Evolutionary conservation across 257 asterid species (phyloP).

Genomic region (Parsonsia alboflavescens): DNA sequence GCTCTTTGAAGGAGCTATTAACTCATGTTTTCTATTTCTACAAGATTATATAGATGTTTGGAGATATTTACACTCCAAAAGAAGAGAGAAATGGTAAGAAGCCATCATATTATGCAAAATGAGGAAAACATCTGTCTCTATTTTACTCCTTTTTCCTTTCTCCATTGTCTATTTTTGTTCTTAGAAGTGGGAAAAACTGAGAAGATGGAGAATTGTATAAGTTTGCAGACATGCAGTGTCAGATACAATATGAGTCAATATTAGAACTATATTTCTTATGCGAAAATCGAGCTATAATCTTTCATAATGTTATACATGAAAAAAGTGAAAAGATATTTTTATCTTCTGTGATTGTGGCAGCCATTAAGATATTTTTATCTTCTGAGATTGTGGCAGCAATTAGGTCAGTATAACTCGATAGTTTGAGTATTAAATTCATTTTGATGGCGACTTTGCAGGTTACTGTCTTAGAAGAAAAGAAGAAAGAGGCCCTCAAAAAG

Average conservation of each 20-base stretch:
- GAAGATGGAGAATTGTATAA: neutral
- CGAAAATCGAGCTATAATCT: neutral
- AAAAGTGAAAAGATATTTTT: neutral
- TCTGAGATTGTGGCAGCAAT: neutral
- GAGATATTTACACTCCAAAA: neutral
- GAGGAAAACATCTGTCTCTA: neutral
- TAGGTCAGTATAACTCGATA: neutral
- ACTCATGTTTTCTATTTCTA: neutral
- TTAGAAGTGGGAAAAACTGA: neutral
- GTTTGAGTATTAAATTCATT: neutral
- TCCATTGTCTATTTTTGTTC: neutral
- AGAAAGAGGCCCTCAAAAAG: conserved; percentile 27
- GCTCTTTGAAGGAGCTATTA: neutral
- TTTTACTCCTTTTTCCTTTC: neutral
- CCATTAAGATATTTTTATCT: neutral
- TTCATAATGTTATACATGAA: neutral
- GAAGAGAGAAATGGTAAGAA: neutral
- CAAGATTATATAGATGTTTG: neutral
- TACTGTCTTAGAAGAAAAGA: conserved; percentile 54
- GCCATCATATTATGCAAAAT: neutral
- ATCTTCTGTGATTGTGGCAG: neutral
- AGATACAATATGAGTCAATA: neutral
- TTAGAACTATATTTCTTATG: neutral
- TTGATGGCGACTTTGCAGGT: conserved; percentile 33
- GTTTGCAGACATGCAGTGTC: no score